These are phyloP conservation scores for Cyberlindnera mrakii DNA, from an alignment of 805 yeast species.

Conservation along the genomic window DNA sequence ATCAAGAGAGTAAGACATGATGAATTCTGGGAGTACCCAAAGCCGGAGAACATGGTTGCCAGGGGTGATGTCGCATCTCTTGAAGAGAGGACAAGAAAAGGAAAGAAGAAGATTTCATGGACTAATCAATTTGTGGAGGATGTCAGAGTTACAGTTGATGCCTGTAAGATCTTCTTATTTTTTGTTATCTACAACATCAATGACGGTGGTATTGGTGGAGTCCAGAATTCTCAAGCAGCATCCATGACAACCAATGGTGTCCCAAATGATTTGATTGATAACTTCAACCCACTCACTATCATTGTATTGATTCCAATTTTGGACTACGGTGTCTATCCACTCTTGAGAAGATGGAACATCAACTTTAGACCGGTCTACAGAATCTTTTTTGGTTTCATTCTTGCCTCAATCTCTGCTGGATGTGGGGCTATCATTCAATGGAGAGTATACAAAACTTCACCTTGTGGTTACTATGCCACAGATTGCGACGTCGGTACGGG, in stretches of 20 bases:
- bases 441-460: slow-evolving; percentile 61
- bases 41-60: slow-evolving; percentile 48
- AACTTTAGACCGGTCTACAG: slow-evolving; percentile 66
- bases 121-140: slow-evolving; percentile 68
- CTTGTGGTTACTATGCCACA: slow-evolving; percentile 62
- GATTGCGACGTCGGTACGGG: slow-evolving; percentile 35
- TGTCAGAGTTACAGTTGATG: slow-evolving; percentile 55
- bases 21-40: slow-evolving; percentile 49
- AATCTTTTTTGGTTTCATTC: slow-evolving; percentile 63
- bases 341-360: slow-evolving; percentile 39
- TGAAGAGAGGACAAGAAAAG: slow-evolving; percentile 18
- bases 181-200: slow-evolving; percentile 73
- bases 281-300: slow-evolving; percentile 68
- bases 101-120: slow-evolving; percentile 38
- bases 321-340: slow-evolving; percentile 56
- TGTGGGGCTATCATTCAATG: slow-evolving; percentile 55
- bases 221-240: slow-evolving; percentile 48
- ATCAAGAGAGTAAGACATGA: slow-evolving; percentile 33
- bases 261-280: slow-evolving; percentile 76
- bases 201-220: slow-evolving; percentile 54
- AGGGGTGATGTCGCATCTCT: slow-evolving; percentile 24
- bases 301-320: slow-evolving; percentile 72
- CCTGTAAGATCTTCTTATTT: slow-evolving; percentile 68
- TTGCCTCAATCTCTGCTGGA: slow-evolving; percentile 37
- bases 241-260: slow-evolving; percentile 68